Evolutionary conservation across 176 grass and related monocot genomes (phyloP), one percentile per base, ranked within the genome.

Genomic region (Canna indica): DNA sequence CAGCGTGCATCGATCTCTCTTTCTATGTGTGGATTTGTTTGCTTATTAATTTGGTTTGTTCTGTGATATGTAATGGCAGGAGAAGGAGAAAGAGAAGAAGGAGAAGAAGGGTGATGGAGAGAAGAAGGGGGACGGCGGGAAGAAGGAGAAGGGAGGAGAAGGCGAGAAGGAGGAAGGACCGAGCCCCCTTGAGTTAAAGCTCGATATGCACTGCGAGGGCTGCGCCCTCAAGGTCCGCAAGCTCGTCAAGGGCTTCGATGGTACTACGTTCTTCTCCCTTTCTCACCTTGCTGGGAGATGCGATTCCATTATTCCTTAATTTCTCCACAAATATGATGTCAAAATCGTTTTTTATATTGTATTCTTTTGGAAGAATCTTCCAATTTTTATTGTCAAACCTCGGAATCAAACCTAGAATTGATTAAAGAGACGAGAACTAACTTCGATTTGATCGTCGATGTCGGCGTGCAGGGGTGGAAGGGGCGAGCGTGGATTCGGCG

Each of bases 141-240:
- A 63, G 53, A 16, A 81, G 75, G 56, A 83, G 76, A 29, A 83
- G 72, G 58, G 36, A 54, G 24, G 79, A 77, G 75, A 27, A 30
- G 17, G 18, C 1, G 64, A 84, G 59, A 74, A 81, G 75, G 71
- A 83, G 67, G 71, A 69, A 5, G 57, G 36, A 60, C 72, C 45
- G 42, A 15, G 34, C 27, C 36, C 75, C 24, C 73, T 91, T 18
- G 81, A 84, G 14, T 67, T 91, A 17, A 91, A 87, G 82, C 77
- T 87, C 41, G 88, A 91, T 36, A 77, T 91, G 88, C 88, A 91
- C 77, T 91, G 88, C 76, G 81, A 85, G 59, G 88, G 88, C n/a
- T 91, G 88, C 82, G 85, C 88, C 33, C 59, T 18, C 75, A 91
- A 91, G 79, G 77, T 91, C 36, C 78, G 76, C 69, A 77, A 69